phyloP scores from a whole-genome alignment of 805 yeast genomes.

The Ogataea nonfermentans region DNA sequence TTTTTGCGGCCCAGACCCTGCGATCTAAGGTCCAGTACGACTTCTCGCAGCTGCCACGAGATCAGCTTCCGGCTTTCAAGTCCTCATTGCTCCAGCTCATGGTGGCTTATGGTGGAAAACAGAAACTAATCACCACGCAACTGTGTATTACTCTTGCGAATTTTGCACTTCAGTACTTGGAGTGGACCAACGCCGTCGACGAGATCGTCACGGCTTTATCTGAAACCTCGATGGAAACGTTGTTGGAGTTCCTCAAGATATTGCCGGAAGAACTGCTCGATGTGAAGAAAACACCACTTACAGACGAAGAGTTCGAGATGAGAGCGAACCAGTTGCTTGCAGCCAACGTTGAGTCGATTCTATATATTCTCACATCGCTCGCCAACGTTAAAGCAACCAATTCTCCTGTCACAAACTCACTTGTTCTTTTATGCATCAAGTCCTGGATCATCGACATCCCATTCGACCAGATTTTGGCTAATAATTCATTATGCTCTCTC shows the following conservation, averaged over 20 bases:
- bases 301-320: slow-evolving; percentile 72
- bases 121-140: slow-evolving; percentile 73
- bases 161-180: slow-evolving; percentile 70
- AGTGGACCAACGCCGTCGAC: slow-evolving; percentile 68
- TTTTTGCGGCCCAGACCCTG: slow-evolving; percentile 90
- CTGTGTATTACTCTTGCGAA: slow-evolving; percentile 79
- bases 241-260: slow-evolving; percentile 79
- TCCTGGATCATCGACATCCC: slow-evolving; percentile 92
- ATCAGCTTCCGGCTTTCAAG: slow-evolving; percentile 59
- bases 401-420: slow-evolving; percentile 36
- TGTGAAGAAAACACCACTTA: slow-evolving; percentile 70
- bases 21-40: slow-evolving; percentile 85
- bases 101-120: slow-evolving; percentile 43
- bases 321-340: slow-evolving; percentile 65
- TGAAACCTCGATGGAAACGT: slow-evolving; percentile 40
- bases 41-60: slow-evolving; percentile 68
- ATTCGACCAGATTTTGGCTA: slow-evolving; percentile 61
- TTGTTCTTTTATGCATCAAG: slow-evolving; percentile 71
- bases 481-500: slow-evolving; percentile 62
- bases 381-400: slow-evolving; percentile 31
- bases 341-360: slow-evolving; percentile 64
- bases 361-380: slow-evolving; percentile 58
- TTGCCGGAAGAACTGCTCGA: slow-evolving; percentile 90
- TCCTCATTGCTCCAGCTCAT: slow-evolving; percentile 62
- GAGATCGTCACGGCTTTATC: slow-evolving; percentile 60